phyloP scores from a whole-genome alignment of 1,284 basidiomycete genomes.

The Puccinia horiana region DNA sequence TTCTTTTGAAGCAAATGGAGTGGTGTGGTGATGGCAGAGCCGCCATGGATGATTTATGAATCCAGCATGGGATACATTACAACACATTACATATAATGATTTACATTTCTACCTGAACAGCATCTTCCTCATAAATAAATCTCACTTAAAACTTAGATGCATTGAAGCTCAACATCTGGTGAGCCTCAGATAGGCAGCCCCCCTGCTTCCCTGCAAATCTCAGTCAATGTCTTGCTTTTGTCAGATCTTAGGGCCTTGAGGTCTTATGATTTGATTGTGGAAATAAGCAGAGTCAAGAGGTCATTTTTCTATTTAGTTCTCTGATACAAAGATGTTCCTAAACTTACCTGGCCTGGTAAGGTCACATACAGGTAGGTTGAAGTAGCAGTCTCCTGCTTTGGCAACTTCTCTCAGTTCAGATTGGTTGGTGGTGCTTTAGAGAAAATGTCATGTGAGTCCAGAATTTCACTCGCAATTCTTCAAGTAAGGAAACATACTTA shows the following conservation, averaged over 20 bases:
- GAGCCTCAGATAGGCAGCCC: constrained; percentile 31
- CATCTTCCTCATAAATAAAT: too few relatives aligned
- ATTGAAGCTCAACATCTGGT: background rate
- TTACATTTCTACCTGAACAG: too few relatives aligned
- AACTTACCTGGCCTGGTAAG: background rate
- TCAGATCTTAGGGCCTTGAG: background rate
- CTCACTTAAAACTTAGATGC: too few relatives aligned
- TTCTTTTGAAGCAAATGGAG: too few relatives aligned
- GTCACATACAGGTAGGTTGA: constrained; percentile 47
- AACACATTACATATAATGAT: too few relatives aligned
- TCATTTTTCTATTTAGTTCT: background rate
- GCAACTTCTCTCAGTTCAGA: constrained; percentile 21
- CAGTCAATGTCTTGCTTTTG: constrained; percentile 15
- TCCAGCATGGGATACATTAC: too few relatives aligned
- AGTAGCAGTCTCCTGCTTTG: constrained; percentile 41
- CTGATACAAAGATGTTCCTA: background rate
- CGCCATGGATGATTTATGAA: too few relatives aligned
- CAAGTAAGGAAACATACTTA: constrained; percentile 15
- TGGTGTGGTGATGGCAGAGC: too few relatives aligned
- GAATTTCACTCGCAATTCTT: background rate
- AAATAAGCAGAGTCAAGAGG: background rate
- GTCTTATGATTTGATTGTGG: background rate
- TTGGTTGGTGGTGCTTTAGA: constrained; percentile 13
- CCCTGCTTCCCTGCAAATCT: constrained; percentile 39
- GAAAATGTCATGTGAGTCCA: background rate